Evolutionary conservation across 2,329 filamentous ascomycete species (phyloP).

Genomic region (Calonectria crousiana): DNA sequence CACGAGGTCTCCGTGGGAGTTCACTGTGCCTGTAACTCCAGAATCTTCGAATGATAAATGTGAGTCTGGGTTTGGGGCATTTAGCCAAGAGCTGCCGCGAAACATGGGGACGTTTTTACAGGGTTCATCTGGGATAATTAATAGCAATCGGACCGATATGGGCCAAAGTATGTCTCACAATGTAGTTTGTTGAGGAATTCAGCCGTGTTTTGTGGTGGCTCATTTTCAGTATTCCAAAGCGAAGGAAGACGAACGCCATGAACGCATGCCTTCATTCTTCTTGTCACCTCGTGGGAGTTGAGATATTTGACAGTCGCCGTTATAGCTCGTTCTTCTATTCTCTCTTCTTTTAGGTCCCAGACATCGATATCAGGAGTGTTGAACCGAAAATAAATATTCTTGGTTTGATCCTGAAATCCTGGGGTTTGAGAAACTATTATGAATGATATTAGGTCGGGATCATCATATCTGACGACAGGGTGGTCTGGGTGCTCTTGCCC

Average conservation of each 20-base stretch:
- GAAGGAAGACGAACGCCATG: background rate
- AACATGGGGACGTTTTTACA: too few relatives aligned
- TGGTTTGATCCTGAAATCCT: constrained; percentile 9
- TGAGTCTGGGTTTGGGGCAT: background rate
- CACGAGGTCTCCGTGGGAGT: background rate
- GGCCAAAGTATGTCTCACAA: background rate
- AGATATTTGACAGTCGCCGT: constrained; percentile 31
- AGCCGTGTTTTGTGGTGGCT: background rate
- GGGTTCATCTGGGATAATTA: background rate
- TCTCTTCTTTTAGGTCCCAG: constrained; percentile 53
- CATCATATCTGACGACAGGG: constrained; percentile 21
- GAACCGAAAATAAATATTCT: constrained; percentile 56
- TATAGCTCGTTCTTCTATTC: constrained; percentile 19
- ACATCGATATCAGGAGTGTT: constrained; percentile 57
- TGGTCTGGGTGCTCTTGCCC: background rate
- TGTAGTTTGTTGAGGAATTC: too few relatives aligned
- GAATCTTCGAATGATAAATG: background rate
- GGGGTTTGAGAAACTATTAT: background rate
- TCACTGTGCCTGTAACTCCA: background rate
- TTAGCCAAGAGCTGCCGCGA: background rate
- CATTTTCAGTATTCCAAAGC: background rate
- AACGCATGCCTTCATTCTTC: constrained; percentile 2
- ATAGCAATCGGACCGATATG: background rate
- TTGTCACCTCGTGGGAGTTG: background rate
- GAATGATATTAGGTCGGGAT: background rate